Evolutionary conservation across 768 basidiomycete species (phyloP), one percentile per base, ranked within the genome.

Genomic region (Suillus paluster): DNA sequence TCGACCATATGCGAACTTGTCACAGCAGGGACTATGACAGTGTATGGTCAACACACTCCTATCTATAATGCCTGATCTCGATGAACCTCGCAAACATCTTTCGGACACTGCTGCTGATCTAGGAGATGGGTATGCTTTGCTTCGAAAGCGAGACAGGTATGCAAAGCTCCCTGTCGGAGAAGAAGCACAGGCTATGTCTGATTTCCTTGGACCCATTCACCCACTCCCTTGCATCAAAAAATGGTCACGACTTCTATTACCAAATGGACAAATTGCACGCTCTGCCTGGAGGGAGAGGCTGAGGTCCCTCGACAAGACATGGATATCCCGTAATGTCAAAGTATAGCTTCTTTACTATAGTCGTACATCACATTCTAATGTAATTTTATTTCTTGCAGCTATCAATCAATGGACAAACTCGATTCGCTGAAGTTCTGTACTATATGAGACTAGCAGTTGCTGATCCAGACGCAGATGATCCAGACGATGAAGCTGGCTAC

Each of bases 191-290:
- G 58, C 46, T 21, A 50, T 59, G 8, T 15, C 45, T 33, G 14
- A 39, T 3, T 59, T 59, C 25, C 48, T 50, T 21, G 45, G 46
- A n/a, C 58, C 58, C 8, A 10, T 5, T 27, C 27, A 33, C 21
- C 11, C 30, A 38, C 30, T 59, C 11, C 46, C 46, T 5, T 12
- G 6, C 33, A 46, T 59, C 33, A 49, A 59, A 12, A 39, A 50
- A 15, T 79, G 79, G 79, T 74, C 76, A 14, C 68, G 76, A 4
- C 49, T 80, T 0, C 67, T 56, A 11, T 67, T 80, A 38, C 75
- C 76, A 17, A 80, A 77, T 68, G 76, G 76, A 0, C 79, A 80
- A 63, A 67, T 77, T 59, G 76, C 70, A 10, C 66, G 72, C 2
- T 77, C 74, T 19, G 30, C 62, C 2, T 79, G 69, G 71, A 73